A percentile compares a stretch with the other conserved stretches of the same genome.
Evolutionary conservation across 176 grass and related monocot genomes (phyloP).

Genomic region (bread wheat (Triticum aestivum)): DNA sequence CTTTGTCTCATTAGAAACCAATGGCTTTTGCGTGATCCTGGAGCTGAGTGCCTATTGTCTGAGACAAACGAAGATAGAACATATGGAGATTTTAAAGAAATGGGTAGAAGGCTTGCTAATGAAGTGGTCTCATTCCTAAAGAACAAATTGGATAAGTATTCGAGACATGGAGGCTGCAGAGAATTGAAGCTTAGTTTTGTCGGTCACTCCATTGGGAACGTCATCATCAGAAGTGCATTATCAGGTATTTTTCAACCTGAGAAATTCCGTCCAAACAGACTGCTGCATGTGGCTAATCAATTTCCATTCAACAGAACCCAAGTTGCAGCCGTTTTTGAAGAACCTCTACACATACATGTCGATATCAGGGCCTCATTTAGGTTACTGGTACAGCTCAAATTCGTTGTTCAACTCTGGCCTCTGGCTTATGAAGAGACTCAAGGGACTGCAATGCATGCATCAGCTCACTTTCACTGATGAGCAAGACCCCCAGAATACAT

Average conservation of each 20-base stretch:
- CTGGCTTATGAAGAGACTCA: slow-evolving; percentile 87
- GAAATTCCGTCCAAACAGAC: neutral
- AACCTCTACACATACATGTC: slow-evolving; percentile 89
- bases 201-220: slow-evolving; percentile 93
- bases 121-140: slow-evolving; percentile 70
- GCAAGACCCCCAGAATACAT: slow-evolving; percentile 72
- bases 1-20: slow-evolving; percentile 83
- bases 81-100: slow-evolving; percentile 86
- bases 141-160: slow-evolving; percentile 67
- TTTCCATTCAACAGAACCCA: slow-evolving; percentile 50
- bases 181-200: slow-evolving; percentile 87
- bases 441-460: slow-evolving; percentile 80
- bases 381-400: slow-evolving; percentile 91
- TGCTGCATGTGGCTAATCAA: neutral
- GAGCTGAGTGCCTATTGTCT: slow-evolving; percentile 82
- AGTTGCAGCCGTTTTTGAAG: slow-evolving; percentile 69
- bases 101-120: slow-evolving; percentile 72
- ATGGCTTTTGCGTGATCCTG: slow-evolving; percentile 88
- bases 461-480: slow-evolving; percentile 94
- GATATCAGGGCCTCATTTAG: slow-evolving; percentile 89
- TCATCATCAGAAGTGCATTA: slow-evolving; percentile 88
- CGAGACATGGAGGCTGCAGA: slow-evolving; percentile 63
- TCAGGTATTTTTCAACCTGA: slow-evolving; percentile 44
- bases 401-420: slow-evolving; percentile 93
- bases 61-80: slow-evolving; percentile 91